Base-by-base conservation (phyloP, 192 early-diverging fungal species). In the Backusella parvicylindrica region DNA sequence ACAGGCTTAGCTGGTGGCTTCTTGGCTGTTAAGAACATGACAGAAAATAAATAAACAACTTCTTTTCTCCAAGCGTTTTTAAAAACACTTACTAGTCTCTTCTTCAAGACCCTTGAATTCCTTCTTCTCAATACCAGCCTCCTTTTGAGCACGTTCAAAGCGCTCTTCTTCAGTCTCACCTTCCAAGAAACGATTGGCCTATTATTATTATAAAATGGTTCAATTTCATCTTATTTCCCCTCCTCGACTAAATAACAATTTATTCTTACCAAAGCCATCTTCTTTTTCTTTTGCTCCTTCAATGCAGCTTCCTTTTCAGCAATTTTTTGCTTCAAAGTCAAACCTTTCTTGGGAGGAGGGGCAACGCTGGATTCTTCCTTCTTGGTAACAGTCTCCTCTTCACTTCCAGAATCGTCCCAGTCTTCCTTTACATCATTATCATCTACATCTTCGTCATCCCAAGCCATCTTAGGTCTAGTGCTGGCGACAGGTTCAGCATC, bases 41-140 rank as follows among this genome's bases (percentile, higher is more conserved):
- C n/a, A n/a, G n/a, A 4, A 69, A 1, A 6, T 21, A 23, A 26
- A 68, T 35, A 68, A 23, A 41, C 35, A 13, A 11, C 31, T 13
- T 2, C 4, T 31, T 7, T 33, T 12, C 1, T 73, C 16, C 7
- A 38, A 68, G 18, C 23, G 6, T 30, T 23, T 21, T 12, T 15
- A 32, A n/a, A 13, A 7, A 40, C 8, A 40, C 74, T 79, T 68
- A 79, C 82, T 13, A 41, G 68, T 87, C 41, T 84, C 85, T 75
- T 91, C 78, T n/a, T 83, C 84, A 36, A 89, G 71, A 12, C 89
- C 90, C 21, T 84, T 71, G 70, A 93, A 92, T 65, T 91, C 80
- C 68, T 87, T 87, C 31, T 88, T 90, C 73, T 86, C 75, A 36
- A 87, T 66, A 73, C 92, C 92, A 23, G 90, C 73, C 64, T 89